These are phyloP conservation scores for Syncephalastrum racemosum DNA, from an alignment of 371 early-diverging fungal species.

Conservation along the genomic window DNA sequence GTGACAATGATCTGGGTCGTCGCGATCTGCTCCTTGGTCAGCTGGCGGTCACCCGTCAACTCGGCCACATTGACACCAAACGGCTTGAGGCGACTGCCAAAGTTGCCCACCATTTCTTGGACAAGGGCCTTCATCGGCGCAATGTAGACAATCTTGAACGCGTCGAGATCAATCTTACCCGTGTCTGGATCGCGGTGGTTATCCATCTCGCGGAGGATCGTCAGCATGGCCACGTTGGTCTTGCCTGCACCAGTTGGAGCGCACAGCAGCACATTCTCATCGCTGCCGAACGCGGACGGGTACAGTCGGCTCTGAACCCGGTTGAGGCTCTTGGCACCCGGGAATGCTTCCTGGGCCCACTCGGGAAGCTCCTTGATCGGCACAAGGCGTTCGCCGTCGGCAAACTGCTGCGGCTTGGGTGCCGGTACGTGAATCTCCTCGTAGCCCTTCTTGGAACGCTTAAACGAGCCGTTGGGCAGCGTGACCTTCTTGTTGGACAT, in stretches of 20 bases:
- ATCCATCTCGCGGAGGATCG: constrained; percentile 85
- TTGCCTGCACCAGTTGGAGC: constrained; percentile 99
- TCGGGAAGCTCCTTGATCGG: constrained; percentile 74
- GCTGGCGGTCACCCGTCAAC: constrained; percentile 97
- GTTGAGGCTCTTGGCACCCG: constrained; percentile 74
- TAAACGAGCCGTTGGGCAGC: constrained; percentile 94
- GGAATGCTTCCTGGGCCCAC: constrained; percentile 90
- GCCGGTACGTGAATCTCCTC: constrained; percentile 97
- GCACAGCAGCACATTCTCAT: constrained; percentile 96
- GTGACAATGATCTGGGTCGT: constrained; percentile 98
- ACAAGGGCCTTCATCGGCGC: constrained; percentile 99
- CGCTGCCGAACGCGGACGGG: constrained; percentile 81
- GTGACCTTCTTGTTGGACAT: constrained; percentile 96
- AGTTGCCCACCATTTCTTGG: constrained; percentile 96
- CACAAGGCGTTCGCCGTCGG: constrained; percentile 69
- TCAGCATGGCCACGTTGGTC: constrained; percentile 98
- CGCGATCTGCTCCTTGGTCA: constrained; percentile 92
- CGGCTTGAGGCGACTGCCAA: constrained; percentile 73
- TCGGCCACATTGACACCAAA: constrained; percentile 93
- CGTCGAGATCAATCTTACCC: constrained; percentile 77
- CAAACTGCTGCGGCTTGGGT: constrained; percentile 72
- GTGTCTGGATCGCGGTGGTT: constrained; percentile 75
- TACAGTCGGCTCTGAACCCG: constrained; percentile 92
- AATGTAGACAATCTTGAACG: constrained; percentile 97
- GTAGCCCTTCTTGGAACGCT: constrained; percentile 91